Evolutionary conservation across 73 alveolate genomes (phyloP), one percentile per base, ranked within the genome.

Genomic region (Urostyla sp.): DNA sequence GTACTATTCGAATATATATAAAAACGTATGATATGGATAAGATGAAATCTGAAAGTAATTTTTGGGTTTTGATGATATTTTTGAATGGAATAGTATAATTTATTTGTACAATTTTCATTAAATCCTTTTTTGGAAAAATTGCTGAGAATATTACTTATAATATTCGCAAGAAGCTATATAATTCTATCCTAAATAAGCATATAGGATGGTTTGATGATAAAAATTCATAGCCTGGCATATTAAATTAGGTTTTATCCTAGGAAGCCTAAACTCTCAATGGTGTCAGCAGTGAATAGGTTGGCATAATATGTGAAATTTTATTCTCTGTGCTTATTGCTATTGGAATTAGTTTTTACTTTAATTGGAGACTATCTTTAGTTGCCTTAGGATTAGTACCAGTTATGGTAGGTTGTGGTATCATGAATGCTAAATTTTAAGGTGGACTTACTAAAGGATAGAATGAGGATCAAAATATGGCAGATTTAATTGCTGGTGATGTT

Each of bases 381-480:
- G 85, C 92, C 38, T 78, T 90, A 11, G 96, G 90, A 2, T 49
- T 74, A n/a, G 74, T 58, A 23, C 98, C 98, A 2, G 50, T 90
- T 11, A 67, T 91, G 83, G 61, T 73, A 35, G 10, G 85, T 16
- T 88, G 90, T 35, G 92, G 92, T 2, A 73, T 66, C 5, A 73
- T 89, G 32, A 67, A 89, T 52, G 89, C 90, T 18, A 86, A 87
- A 58, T 66, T 80, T 27, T 59, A 85, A 43, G 67, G 69, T 37
- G 95, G 98, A 23, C 60, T 72, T 30, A 50, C 90, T 15, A 86
- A 59, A 38, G 36, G 43, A 18, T 80, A 67, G 54, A 95, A 85
- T 49, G 85, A 76, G 54, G 96, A 95, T 13, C 89, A 94, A 54
- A 87, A 93, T 60, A 94, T 79, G 35, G 97, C 98, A 1, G 84